Base-by-base conservation (phyloP, 208 protist species). In the Porcisia deanei region DNA sequence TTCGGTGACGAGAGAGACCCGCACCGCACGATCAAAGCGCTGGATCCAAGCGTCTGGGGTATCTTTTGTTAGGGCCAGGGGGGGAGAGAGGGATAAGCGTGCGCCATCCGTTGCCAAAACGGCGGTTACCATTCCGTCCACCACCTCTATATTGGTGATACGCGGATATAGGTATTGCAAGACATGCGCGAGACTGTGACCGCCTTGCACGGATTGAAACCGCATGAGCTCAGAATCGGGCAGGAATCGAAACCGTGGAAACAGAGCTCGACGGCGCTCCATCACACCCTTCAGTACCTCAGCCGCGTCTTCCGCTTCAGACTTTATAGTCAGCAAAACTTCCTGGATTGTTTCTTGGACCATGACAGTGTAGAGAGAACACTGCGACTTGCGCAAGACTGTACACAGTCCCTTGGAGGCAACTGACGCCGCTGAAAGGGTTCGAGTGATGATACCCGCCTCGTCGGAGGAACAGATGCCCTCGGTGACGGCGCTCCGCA, bases 211-310 rank as follows among this genome's bases (percentile, higher is more conserved):
- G 10, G 90, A 93, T 69, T 96, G 82, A 85, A 97, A 90, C 58
- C 77, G 83, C n/a, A 94, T 43, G 57, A 98, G 80, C 79, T 97
- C 89, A 1, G 63, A 78, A 74, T 96, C 92, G 22, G 91, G 94
- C 39, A 98, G 79, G 75, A 99, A 99, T 79, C 94, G 95, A 81
- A 99, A 99, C 63, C 98, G 87, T 16, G 97, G 91, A 82, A 98
- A 98, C 22, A 79, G 73, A 37, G 81, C 76, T 30, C 98, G 88
- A 75, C 98, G 99, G 47, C 89, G 83, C 73, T 99, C 97, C 57
- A 99, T 73, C 73, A 97, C 95, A 54, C 95, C 80, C 37, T 87
- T 86, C 30, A 99, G 79, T 49, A 96, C 78, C 69, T 94, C 93
- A 58, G 88, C 81, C 37, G 98, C 91, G n/a, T 97, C 85, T 18